Evolutionary conservation across 2,329 filamentous ascomycete species (phyloP).

Genomic region (Aureobasidium sp.): DNA sequence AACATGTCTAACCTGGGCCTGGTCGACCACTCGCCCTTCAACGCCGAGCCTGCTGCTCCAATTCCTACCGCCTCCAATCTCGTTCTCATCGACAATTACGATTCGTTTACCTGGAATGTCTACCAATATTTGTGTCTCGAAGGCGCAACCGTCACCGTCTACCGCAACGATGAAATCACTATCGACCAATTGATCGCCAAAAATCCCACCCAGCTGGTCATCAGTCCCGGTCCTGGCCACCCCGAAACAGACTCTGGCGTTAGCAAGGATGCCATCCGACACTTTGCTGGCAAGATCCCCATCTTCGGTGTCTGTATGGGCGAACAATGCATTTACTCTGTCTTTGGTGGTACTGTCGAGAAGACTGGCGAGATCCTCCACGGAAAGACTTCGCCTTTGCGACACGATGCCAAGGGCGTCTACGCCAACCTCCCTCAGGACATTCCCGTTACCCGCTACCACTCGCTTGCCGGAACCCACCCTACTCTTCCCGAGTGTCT

Average conservation of each 20-base stretch:
- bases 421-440: constrained; percentile 73
- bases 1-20: constrained; percentile 31
- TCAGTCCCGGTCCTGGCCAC: constrained; percentile 93
- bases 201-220: constrained; percentile 85
- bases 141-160: constrained; percentile 81
- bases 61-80: constrained; percentile 80
- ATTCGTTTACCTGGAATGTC: constrained; percentile 99
- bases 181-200: constrained; percentile 74
- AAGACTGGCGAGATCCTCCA: constrained; percentile 95
- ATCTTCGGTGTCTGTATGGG: constrained; percentile 99
- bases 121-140: constrained; percentile 98
- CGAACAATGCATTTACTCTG: constrained; percentile 94
- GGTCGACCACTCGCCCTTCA: constrained; percentile 78
- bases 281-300: constrained; percentile 92
- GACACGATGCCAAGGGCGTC: constrained; percentile 85
- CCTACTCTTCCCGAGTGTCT: constrained; percentile 76
- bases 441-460: constrained; percentile 86
- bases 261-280: constrained; percentile 79
- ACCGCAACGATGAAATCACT: constrained; percentile 84
- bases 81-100: constrained; percentile 96
- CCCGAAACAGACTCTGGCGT: constrained; percentile 85
- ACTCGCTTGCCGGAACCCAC: constrained; percentile 89
- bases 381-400: constrained; percentile 87
- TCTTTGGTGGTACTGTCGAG: constrained; percentile 83
- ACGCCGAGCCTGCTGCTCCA: constrained; percentile 65